phyloP scores from a whole-genome alignment of 73 alveolate genomes.

The Tetrahymena malaccensis region DNA sequence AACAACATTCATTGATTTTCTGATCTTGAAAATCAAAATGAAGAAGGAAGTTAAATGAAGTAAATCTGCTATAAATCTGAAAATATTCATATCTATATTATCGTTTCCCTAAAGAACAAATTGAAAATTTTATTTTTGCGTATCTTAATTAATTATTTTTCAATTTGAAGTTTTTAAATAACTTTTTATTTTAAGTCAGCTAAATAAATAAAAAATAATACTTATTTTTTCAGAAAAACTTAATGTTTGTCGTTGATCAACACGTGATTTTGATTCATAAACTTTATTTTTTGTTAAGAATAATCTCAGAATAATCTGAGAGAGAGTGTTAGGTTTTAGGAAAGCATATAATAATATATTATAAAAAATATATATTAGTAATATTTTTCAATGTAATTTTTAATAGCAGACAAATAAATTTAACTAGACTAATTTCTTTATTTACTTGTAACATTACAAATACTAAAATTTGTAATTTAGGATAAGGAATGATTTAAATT shows the following conservation, averaged over 20 bases:
- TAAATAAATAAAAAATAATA: not conserved
- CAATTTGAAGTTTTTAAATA: not conserved
- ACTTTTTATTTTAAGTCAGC: not conserved
- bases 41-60: constrained; percentile 75
- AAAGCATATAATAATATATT: too few species aligned
- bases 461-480: too few species aligned
- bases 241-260: not conserved
- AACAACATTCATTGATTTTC: constrained; percentile 65
- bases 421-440: not conserved
- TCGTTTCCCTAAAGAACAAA: not conserved
- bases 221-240: not conserved
- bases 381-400: too few species aligned
- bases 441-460: not conserved
- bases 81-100: constrained; percentile 23
- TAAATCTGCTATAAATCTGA: constrained; percentile 72
- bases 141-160: not conserved
- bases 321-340: too few species aligned
- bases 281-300: not conserved
- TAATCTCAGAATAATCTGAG: not conserved
- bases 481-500: too few species aligned
- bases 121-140: not conserved
- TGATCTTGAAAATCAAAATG: constrained; percentile 66
- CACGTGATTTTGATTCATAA: not conserved
- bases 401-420: too few species aligned
- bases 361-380: too few species aligned